These are phyloP conservation scores for Silene conica DNA, from an alignment of 148 eudicot species.

Conservation along the genomic window DNA sequence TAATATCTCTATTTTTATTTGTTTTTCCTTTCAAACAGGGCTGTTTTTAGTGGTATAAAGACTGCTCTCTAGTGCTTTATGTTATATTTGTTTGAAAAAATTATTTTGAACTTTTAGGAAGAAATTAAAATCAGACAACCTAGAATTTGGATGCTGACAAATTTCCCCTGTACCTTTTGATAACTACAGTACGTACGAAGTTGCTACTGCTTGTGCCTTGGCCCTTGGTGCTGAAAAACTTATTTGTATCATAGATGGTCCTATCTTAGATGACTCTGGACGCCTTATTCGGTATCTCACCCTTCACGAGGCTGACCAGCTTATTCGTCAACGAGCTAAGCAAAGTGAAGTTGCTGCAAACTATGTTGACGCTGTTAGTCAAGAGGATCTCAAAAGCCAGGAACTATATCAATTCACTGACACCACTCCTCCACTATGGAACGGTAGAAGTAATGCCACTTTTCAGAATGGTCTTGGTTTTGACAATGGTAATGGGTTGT, in stretches of 20 bases:
- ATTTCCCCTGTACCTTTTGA: constrained; percentile 6
- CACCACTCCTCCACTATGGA: constrained; percentile 27
- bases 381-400: constrained; percentile 45
- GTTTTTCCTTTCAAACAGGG: not conserved
- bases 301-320: constrained; percentile 80
- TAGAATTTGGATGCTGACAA: not conserved
- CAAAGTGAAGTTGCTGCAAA: constrained; percentile 97
- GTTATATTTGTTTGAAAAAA: too few relatives aligned
- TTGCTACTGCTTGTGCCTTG: constrained; percentile 95
- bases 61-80: not conserved
- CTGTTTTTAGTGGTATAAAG: not conserved
- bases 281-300: constrained; percentile 78
- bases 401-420: constrained; percentile 38
- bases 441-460: constrained; percentile 50
- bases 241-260: constrained; percentile 89
- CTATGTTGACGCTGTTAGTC: constrained; percentile 85
- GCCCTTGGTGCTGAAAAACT: constrained; percentile 97
- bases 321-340: constrained; percentile 80
- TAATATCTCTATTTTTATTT: not conserved
- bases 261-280: constrained; percentile 78
- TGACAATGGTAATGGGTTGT: constrained; percentile 74
- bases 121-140: not conserved
- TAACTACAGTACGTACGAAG: constrained; percentile 76
- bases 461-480: constrained; percentile 98
- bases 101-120: not conserved